These are phyloP conservation scores for Vanderwaltozyma verrucispora DNA, from an alignment of 805 yeast species.

Conservation along the genomic window DNA sequence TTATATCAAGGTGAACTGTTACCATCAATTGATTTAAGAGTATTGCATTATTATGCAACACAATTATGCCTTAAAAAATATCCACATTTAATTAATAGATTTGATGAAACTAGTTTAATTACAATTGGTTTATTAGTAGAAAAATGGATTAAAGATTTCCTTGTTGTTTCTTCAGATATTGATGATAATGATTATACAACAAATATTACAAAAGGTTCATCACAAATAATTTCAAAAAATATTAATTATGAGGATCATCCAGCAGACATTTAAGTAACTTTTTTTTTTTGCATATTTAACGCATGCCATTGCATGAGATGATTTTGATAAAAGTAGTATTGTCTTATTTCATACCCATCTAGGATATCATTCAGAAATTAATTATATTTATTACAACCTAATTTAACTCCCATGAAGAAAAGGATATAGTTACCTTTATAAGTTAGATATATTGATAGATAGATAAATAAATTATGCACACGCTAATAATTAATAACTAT, in stretches of 20 bases:
- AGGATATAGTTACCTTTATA: too few relatives aligned
- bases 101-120: slow-evolving; percentile 32
- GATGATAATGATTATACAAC: neutral
- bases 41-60: slow-evolving; percentile 30
- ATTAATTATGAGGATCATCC: slow-evolving; percentile 21
- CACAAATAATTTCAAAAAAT: slow-evolving; percentile 15
- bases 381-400: too few relatives aligned
- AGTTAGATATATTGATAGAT: too few relatives aligned
- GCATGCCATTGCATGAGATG: too few relatives aligned
- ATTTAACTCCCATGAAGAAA: too few relatives aligned
- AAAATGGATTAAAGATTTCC: slow-evolving; percentile 29
- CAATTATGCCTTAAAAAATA: slow-evolving; percentile 23
- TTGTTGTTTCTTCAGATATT: slow-evolving; percentile 5
- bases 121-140: slow-evolving; percentile 30
- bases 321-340: too few relatives aligned
- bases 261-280: slow-evolving; percentile 19
- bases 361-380: too few relatives aligned
- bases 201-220: slow-evolving; percentile 10
- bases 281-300: too few relatives aligned
- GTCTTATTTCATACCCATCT: too few relatives aligned
- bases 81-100: slow-evolving; percentile 18
- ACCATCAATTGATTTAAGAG: slow-evolving; percentile 26
- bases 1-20: slow-evolving; percentile 20
- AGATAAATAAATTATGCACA: too few relatives aligned
- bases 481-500: too few relatives aligned